Base-by-base conservation (phyloP, 768 basidiomycete species). In the Pleurotus platypus region DNA sequence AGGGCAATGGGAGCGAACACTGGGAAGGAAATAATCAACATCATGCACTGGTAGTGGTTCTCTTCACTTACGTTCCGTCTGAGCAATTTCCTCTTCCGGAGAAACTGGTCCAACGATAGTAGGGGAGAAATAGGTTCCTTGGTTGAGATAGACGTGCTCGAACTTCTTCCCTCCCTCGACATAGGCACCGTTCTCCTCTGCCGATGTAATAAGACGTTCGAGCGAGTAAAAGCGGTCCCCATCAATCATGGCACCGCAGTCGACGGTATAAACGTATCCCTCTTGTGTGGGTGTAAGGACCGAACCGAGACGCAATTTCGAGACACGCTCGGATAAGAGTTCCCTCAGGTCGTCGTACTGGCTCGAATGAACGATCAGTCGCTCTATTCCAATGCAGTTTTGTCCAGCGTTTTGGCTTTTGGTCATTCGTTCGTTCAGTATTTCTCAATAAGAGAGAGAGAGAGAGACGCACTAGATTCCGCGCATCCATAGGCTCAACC, bases 361-460 rank as follows among this genome's bases (percentile, higher is more conserved):
- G 0, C 78, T 78, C 0, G 75, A 67, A 64, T 94, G 94, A 38
- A 98, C 92, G 46, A 98, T 82, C 61, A 98, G 81, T 2, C 94
- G 84, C 70, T 99, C 96, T 60, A 95, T 91, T 37, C 95, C 96
- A 64, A 99, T 96, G 69, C 96, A 99, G 65, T 98, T 98, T 73
- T 98, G 96, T 18, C 95, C 95, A 50, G 83, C 82, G 58, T 93
- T 92, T 77, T 94, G 94, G 77, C 93, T 94, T 65, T 15, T 42
- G 38, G 45, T 18, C 5, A 56, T 39, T 47, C 11, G 11, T 35
- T 35, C 8, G 30, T 35, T 35, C 4, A 35, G 30, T 35, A 35
- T 35, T 35, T 11, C 30, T 35, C 24, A 26, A 26, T 26, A 26
- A 37, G 7, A 55, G 37, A 57, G 6, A 46, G 13, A 39, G 7